Evolutionary conservation across 768 basidiomycete species (phyloP).

Genomic region (Mycena crocata): DNA sequence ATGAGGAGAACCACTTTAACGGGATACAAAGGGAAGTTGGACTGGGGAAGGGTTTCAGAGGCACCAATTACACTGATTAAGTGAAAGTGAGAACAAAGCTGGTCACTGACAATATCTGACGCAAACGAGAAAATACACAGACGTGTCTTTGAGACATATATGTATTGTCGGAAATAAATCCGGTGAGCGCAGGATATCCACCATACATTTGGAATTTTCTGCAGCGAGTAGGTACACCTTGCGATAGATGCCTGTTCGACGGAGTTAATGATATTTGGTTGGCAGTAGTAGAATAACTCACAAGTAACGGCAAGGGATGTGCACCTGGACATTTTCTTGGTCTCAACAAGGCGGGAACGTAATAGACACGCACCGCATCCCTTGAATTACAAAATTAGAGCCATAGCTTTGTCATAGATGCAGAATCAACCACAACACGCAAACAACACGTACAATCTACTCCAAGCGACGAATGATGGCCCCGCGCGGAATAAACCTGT

Average conservation of each 20-base stretch:
- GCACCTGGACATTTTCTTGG: background rate
- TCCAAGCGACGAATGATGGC: no score
- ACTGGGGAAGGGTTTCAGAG: background rate
- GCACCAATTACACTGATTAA: conserved; percentile 7
- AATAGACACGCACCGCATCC: conserved; percentile 10
- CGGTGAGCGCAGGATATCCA: background rate
- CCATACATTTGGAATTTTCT: conserved; percentile 2
- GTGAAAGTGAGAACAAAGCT: background rate
- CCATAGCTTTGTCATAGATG: no score
- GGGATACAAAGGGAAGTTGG: background rate
- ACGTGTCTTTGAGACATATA: conserved; percentile 16
- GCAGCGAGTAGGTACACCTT: background rate
- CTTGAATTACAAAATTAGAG: background rate
- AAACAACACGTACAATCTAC: no score
- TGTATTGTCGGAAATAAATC: conserved; percentile 15
- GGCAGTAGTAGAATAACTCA: background rate
- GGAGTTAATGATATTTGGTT: no score
- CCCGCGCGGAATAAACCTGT: no score
- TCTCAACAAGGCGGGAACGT: background rate
- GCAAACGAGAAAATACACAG: conserved; percentile 13
- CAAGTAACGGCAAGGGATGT: conserved; percentile 13
- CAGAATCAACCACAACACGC: no score
- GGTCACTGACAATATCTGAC: background rate
- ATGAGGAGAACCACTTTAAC: conserved; percentile 13
- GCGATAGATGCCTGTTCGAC: conserved; percentile 19